phyloP scores from a whole-genome alignment of 257 asterid species.

The Ajuga chamaepitys region DNA sequence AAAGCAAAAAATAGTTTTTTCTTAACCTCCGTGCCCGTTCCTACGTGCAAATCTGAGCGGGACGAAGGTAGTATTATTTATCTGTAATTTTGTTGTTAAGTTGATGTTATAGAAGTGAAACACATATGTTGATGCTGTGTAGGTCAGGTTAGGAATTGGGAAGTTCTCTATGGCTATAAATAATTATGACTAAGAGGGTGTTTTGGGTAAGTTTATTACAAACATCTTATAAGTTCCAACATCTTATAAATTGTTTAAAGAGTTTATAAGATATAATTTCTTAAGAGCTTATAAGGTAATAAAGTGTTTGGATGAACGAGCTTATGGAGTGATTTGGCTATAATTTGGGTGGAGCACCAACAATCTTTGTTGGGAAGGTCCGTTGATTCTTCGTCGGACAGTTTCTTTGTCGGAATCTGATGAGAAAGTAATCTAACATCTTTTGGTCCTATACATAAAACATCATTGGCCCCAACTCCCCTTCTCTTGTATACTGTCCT shows the following conservation, averaged over 20 bases:
- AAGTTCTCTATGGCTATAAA: background rate
- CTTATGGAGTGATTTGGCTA: slow-evolving; percentile 84
- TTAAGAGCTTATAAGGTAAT: too few species aligned
- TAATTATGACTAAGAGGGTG: slow-evolving; percentile 36
- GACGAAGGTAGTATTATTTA: too few species aligned
- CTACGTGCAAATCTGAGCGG: too few species aligned
- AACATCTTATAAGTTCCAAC: too few species aligned
- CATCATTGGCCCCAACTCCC: slow-evolving; percentile 56
- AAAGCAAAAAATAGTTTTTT: too few species aligned
- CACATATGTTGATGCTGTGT: background rate
- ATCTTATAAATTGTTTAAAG: too few species aligned
- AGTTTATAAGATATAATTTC: too few species aligned
- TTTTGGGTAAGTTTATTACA: too few species aligned
- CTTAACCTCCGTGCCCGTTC: too few species aligned
- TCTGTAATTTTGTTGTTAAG: too few species aligned
- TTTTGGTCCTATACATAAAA: slow-evolving; percentile 34
- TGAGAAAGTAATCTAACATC: slow-evolving; percentile 57
- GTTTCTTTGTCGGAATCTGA: slow-evolving; percentile 76
- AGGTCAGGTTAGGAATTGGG: background rate
- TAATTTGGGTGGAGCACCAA: slow-evolving; percentile 96
- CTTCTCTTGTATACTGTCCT: slow-evolving; percentile 66
- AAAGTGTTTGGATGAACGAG: slow-evolving; percentile 79
- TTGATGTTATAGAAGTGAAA: slow-evolving; percentile 7
- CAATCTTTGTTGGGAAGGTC: slow-evolving; percentile 66
- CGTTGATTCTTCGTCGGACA: slow-evolving; percentile 56